Evolutionary conservation across 2,329 filamentous ascomycete species (phyloP).

Genomic region (Pleurostoma richardsiae): DNA sequence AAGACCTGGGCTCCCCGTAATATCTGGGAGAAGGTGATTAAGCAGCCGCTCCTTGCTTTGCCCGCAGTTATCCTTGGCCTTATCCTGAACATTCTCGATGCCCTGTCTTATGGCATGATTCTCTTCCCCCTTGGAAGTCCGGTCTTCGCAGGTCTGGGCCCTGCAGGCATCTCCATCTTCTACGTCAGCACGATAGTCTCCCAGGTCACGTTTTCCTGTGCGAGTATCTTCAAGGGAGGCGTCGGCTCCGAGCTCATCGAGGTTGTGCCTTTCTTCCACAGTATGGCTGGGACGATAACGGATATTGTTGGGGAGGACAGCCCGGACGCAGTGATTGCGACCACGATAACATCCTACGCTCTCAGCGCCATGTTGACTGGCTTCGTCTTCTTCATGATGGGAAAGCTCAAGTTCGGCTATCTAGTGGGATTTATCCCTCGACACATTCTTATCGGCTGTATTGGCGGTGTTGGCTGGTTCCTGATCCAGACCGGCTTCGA

Average conservation of each 20-base stretch:
- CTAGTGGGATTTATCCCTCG: conserved; percentile 95
- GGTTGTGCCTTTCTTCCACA: conserved; percentile 97
- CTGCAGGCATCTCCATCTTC: conserved; percentile 96
- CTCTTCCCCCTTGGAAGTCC: conserved; percentile 86
- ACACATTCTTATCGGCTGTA: conserved; percentile 94
- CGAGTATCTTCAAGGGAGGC: conserved; percentile 84
- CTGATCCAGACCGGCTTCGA: conserved; percentile 87
- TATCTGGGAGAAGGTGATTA: conserved; percentile 59
- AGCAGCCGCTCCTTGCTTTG: conserved; percentile 65
- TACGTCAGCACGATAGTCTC: conserved; percentile 96
- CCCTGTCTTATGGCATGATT: conserved; percentile 94
- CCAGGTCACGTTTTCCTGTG: conserved; percentile 81
- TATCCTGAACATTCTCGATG: conserved; percentile 89
- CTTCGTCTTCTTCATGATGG: conserved; percentile 86
- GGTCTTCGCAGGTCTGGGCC: conserved; percentile 78
- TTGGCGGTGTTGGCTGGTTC: conserved; percentile 96
- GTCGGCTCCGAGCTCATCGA: conserved; percentile 98
- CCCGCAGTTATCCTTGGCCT: conserved; percentile 86
- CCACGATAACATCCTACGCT: conserved; percentile 87
- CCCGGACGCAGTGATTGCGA: conserved; percentile 82
- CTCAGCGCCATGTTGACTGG: conserved; percentile 89
- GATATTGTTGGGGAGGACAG: conserved; percentile 72
- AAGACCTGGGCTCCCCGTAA: conserved; percentile 66
- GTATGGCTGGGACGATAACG: conserved; percentile 91
- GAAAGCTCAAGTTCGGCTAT: conserved; percentile 79